Percentiles rank a stretch among this genome's conserved stretches.
Evolutionary conservation across 495 filamentous ascomycete genomes (phyloP).

Genomic region (Xylaria curta): DNA sequence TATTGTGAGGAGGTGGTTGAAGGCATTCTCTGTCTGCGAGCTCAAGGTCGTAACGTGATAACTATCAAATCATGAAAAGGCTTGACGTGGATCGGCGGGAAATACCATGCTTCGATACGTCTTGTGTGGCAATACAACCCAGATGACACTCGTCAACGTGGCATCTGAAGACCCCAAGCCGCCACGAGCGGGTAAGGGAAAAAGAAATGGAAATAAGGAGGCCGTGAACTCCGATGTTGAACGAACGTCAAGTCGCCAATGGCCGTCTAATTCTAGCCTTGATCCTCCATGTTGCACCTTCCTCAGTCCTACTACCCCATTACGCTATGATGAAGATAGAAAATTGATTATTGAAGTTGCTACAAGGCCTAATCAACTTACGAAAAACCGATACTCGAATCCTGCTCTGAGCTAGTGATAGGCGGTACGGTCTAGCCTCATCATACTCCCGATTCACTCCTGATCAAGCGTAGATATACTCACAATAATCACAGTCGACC

Average conservation of each 20-base stretch:
- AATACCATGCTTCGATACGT: conserved; percentile 18
- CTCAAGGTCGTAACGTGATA: background rate
- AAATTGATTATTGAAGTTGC: background rate
- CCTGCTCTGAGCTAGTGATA: background rate
- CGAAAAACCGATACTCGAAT: background rate
- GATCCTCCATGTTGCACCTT: background rate
- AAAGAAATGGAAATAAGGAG: conserved; percentile 7
- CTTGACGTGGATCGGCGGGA: conserved; percentile 14
- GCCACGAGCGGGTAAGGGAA: conserved; percentile 18
- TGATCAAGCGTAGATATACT: background rate
- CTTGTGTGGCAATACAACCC: conserved; percentile 25
- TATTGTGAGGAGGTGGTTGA: background rate
- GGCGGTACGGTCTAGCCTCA: background rate
- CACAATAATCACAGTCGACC: background rate
- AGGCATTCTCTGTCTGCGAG: background rate
- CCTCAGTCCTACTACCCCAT: background rate
- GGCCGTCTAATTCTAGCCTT: background rate
- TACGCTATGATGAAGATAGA: conserved; percentile 6
- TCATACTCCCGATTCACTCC: background rate
- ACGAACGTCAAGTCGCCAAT: background rate
- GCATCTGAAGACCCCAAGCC: conserved; percentile 14
- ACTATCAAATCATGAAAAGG: conserved; percentile 6
- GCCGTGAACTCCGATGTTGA: background rate
- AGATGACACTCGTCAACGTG: conserved; percentile 22
- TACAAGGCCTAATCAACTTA: background rate